Conservation (phyloP, 306 rosid species). For the Sphenostylis stenocarpa region DNA sequence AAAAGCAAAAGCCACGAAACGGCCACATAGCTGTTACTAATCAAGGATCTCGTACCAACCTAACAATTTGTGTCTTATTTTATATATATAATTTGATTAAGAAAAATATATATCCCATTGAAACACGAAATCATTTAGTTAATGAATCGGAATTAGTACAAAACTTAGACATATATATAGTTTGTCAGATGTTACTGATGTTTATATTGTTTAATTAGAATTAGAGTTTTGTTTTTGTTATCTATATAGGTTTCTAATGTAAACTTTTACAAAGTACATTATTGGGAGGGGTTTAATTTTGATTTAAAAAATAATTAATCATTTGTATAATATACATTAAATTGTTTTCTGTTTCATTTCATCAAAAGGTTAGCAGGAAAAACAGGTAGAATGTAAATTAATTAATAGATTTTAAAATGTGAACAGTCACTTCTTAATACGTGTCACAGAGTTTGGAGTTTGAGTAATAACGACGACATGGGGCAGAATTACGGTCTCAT, state of each 20-base stretch:
- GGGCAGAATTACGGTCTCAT: slow-evolving; percentile 30
- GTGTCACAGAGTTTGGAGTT: slow-evolving; percentile 26
- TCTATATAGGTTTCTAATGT: background rate
- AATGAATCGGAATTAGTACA: background rate
- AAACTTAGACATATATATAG: background rate
- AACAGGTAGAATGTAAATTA: background rate
- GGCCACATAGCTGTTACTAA: slow-evolving; percentile 55
- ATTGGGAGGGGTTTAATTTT: background rate
- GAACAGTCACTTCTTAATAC: background rate
- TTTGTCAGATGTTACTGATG: background rate
- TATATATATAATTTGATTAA: background rate
- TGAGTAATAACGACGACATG: slow-evolving; percentile 52
- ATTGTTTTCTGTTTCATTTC: slow-evolving; percentile 2
- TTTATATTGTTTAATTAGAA: background rate
- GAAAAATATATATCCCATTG: background rate
- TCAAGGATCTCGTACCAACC: slow-evolving; percentile 30
- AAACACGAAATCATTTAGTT: background rate
- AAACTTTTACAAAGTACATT: background rate
- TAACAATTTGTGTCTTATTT: slow-evolving; percentile 17
- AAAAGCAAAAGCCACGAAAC: slow-evolving; percentile 83
- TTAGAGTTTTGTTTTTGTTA: background rate
- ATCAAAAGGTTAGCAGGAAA: background rate
- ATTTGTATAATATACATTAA: background rate
- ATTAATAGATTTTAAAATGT: background rate
- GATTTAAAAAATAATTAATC: background rate